A percentile compares a stretch with the other conserved stretches of the same genome.
Evolutionary conservation across 2,329 filamentous ascomycete genomes (phyloP).

Genomic region (Hymenoscyphus albidus): DNA sequence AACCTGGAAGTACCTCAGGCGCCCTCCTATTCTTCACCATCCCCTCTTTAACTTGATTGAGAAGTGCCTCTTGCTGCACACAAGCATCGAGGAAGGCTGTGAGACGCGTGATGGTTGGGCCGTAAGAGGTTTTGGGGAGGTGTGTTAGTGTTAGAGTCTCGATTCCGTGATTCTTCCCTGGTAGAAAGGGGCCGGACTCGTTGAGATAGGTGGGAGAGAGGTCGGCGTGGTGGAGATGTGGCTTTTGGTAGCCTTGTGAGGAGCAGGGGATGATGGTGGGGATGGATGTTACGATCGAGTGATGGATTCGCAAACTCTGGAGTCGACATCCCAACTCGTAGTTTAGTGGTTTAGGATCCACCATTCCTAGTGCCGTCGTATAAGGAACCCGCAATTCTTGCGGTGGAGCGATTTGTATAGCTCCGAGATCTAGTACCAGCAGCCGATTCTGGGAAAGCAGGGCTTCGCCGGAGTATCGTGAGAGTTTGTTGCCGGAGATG

Average conservation of each 20-base stretch:
- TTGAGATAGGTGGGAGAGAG: conserved; percentile 26
- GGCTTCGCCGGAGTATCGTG: conserved; percentile 41
- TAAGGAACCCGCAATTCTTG: background rate
- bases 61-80: conserved; percentile 46
- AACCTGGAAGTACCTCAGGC: conserved; percentile 45
- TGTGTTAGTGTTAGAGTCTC: conserved; percentile 49
- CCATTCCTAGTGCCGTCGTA: conserved; percentile 13
- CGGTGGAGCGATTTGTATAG: conserved; percentile 28
- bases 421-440: conserved; percentile 51
- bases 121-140: conserved; percentile 51
- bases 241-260: conserved; percentile 4
- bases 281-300: conserved; percentile 56
- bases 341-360: conserved; percentile 25
- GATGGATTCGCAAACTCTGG: conserved; percentile 51
- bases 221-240: conserved; percentile 38
- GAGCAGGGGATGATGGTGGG: conserved; percentile 36
- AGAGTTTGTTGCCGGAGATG: conserved; percentile 48
- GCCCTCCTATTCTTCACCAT: conserved; percentile 33
- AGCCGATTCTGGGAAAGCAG: conserved; percentile 46
- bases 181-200: conserved; percentile 48
- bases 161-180: conserved; percentile 55
- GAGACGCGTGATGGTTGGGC: conserved; percentile 47
- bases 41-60: conserved; percentile 31
- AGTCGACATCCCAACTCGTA: conserved; percentile 49
- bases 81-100: conserved; percentile 45